These are phyloP conservation scores for Vitis riparia DNA, from an alignment of 164 flowering plant species.

Conservation along the genomic window DNA sequence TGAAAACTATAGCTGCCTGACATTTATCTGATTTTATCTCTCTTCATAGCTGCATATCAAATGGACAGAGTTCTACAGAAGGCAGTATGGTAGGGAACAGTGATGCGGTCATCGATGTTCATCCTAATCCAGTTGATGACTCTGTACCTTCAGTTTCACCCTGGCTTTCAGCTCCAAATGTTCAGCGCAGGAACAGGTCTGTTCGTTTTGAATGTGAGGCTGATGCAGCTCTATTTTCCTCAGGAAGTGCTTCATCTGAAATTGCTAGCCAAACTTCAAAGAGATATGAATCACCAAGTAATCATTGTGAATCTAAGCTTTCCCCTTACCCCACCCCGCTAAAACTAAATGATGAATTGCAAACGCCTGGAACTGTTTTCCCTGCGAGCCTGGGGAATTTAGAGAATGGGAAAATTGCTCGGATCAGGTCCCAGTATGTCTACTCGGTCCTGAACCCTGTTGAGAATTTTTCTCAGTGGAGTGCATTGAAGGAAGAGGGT, in stretches of 20 bases:
- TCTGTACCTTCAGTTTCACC: constrained; percentile 20
- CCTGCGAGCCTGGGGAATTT: constrained; percentile 39
- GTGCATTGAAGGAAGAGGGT: constrained; percentile 43
- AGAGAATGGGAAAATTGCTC: constrained; percentile 37
- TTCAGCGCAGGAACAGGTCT: constrained; percentile 42
- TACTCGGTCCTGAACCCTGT: constrained; percentile 56
- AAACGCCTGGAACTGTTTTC: constrained; percentile 92
- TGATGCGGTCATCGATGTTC: constrained; percentile 7
- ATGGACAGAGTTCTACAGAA: constrained; percentile 27
- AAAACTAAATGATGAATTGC: constrained; percentile 77
- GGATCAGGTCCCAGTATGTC: constrained; percentile 77
- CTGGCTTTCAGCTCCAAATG: constrained; percentile 16
- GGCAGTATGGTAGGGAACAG: constrained; percentile 21
- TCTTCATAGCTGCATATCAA: constrained; percentile 29
- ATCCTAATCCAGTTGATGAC: constrained; percentile 8
- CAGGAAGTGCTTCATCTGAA: constrained; percentile 31
- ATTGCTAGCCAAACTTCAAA: constrained; percentile 12
- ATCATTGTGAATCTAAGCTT: constrained; percentile 25
- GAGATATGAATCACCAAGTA: constrained; percentile 25
- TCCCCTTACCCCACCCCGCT: constrained; percentile 78
- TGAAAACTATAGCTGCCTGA: no score
- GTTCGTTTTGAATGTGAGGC: constrained; percentile 68
- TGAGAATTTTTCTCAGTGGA: constrained; percentile 43
- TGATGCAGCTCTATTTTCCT: constrained; percentile 28
- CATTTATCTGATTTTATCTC: not conserved